A percentile compares a stretch with the other conserved stretches of the same genome.
These are phyloP conservation scores for Mucor plumbeus DNA, from an alignment of 371 early-diverging fungal genomes.

Conservation along the genomic window DNA sequence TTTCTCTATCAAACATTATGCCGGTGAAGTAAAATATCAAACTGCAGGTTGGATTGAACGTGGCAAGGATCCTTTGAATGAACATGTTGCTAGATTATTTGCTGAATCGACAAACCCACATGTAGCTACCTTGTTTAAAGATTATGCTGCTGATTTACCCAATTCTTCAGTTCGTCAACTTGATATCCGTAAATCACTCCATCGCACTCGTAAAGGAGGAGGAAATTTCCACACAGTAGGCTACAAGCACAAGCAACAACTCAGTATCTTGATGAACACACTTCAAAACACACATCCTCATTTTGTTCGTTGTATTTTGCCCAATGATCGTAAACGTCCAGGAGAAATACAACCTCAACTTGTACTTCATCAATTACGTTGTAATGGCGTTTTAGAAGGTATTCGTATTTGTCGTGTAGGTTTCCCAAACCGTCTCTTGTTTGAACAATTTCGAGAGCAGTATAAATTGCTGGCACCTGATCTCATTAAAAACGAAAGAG, in stretches of 20 bases:
- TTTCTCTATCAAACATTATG: constrained; percentile 97
- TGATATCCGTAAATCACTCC: background rate
- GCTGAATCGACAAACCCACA: constrained; percentile 84
- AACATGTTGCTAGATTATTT: constrained; percentile 89
- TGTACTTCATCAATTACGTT: constrained; percentile 96
- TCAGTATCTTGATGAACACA: constrained; percentile 88
- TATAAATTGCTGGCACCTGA: constrained; percentile 92
- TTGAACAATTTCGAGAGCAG: constrained; percentile 94
- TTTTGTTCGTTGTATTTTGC: constrained; percentile 99
- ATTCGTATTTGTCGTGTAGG: constrained; percentile 99
- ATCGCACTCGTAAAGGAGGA: constrained; percentile 46
- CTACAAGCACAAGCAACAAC: constrained; percentile 97
- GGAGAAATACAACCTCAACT: constrained; percentile 83
- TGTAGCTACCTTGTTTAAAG: constrained; percentile 82
- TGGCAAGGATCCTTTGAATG: constrained; percentile 99
- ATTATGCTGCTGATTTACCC: constrained; percentile 48
- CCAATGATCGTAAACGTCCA: constrained; percentile 94
- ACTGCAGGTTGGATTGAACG: constrained; percentile 98
- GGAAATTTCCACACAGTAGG: constrained; percentile 90
- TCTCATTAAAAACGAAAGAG: constrained; percentile 75
- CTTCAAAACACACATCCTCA: constrained; percentile 96
- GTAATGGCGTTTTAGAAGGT: constrained; percentile 99
- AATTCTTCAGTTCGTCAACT: background rate
- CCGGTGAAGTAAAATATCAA: constrained; percentile 96
- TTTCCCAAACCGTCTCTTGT: constrained; percentile 94